Evolutionary conservation across 257 asterid species (phyloP), one percentile per base, ranked within the genome.

Genomic region (Cordia subcordata): DNA sequence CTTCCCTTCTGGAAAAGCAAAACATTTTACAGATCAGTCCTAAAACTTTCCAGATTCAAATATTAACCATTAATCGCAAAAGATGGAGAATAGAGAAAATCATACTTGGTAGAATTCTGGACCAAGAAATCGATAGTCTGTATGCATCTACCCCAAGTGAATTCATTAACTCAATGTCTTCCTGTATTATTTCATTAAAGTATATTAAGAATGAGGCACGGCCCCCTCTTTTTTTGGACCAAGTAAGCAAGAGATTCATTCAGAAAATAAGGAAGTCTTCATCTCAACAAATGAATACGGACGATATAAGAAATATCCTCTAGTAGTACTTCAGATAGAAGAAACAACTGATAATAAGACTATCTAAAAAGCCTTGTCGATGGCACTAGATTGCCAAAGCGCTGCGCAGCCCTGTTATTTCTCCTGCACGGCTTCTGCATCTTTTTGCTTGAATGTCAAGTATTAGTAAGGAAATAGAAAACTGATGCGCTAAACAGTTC

Each of bases 81-180:
- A 6, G 13, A 37, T 0, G 27, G 9, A 11, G 14, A 63, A 57
- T 1, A 52, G 1, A 47, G 13, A 11, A 35, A 46, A 61, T 23
- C 83, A 58, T 79, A 89, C 95, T 75, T 11, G 96, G 96, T 60
- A 90, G 83, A 72, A 89, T 44, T 77, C 97, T 77, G 60, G 86
- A 72, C 97, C 97, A 86, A 4, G 97, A 89, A 77, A 90, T 87
- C 20, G 97, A 90, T 57, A 90, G 64, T 14, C 94, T 85, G 60
- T 86, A 89, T 39, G 92, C 72, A 64, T 72, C 63, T 57, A 82
- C 75, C n/a, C 93, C 93, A 23, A 81, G 85, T 33, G 85, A 79
- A 49, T 77, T 76, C 68, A 86, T 60, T 58, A 79, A 62, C 73
- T 81, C 86, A 67, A 86, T 81, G 53, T 89, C 95, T 72, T 89